Conservation (phyloP, 2,329 filamentous ascomycete genomes). For the Trichophyton schoenleinii region DNA sequence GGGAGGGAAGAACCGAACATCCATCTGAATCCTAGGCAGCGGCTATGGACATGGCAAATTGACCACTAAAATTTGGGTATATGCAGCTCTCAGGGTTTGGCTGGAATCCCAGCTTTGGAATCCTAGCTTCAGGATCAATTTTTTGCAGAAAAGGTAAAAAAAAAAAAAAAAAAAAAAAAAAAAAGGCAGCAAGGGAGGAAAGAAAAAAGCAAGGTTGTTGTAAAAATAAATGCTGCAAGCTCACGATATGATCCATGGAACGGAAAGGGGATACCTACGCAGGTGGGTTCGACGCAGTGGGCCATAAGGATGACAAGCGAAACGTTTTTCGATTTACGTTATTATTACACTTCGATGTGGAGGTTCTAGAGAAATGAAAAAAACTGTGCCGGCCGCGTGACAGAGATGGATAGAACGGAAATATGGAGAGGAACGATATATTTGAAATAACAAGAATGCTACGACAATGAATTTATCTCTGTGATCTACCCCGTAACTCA, state of each 20-base stretch:
- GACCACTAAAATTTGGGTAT: conserved; percentile 2
- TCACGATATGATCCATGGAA: conserved; percentile 2
- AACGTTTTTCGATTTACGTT: conserved; percentile 1
- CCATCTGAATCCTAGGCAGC: background rate
- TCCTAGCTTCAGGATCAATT: background rate
- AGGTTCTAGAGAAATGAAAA: background rate
- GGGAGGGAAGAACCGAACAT: background rate
- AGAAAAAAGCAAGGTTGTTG: background rate
- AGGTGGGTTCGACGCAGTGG: background rate
- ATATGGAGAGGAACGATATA: background rate
- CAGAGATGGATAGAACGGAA: background rate
- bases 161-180: background rate
- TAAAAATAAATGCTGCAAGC: background rate
- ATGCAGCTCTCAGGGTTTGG: background rate
- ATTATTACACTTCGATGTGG: background rate
- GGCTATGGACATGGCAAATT: conserved; percentile 2
- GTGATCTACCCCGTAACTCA: background rate
- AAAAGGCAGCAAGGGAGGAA: background rate
- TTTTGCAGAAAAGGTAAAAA: background rate
- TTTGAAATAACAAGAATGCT: too few relatives aligned
- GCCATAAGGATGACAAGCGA: conserved; percentile 2
- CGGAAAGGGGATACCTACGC: background rate
- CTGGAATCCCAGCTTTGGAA: background rate
- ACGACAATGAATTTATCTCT: background rate
- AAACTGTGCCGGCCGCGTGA: background rate